Base-by-base conservation (phyloP, 768 basidiomycete genomes). In the Tephrocybe rancida region DNA sequence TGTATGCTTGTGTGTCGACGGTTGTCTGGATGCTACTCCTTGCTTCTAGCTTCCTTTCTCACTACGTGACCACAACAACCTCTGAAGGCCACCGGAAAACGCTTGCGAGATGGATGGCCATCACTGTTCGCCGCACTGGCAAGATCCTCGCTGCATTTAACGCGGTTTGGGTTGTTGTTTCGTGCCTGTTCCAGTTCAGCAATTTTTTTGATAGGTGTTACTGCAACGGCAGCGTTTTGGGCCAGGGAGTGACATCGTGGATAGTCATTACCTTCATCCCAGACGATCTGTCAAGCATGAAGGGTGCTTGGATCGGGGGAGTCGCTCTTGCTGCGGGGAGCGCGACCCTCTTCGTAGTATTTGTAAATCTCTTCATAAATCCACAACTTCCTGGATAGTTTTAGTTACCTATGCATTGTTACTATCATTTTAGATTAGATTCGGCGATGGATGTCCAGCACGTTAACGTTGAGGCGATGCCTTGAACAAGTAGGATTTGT, bases 251-350 rank as follows among this genome's bases (percentile, higher is more conserved):
- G 7, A 30, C 25, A 0, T 73, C 73, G 1, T 76, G 65, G 38
- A 50, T 64, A 13, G 62, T 76, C 18, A 64, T 76, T 7, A 14
- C 47, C 1, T 47, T 64, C 3, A 46, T 44, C 3, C 0, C 3
- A 2, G 49, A 41, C 3, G 73, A 75, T 35, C 25, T 71, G 3
- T 18, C 32, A 10, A 25, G 52, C 34, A 68, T 69, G 59, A 62
- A 51, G 26, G 29, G 8, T 0, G 68, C 70, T 10, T 76, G 76
- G 74, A 64, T 69, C 43, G 71, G 73, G 0, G 75, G 68, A 0
- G 65, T 73, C 0, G 56, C 50, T 16, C 60, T 77, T 2, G 66
- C 67, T 1, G 52, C 61, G 22, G 43, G 41, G 0, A 60, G 46
- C 50, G 67, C 66, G 2, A 7, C 37, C 0, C 19, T 63, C 21